These are phyloP conservation scores for Avena atlantica DNA, from an alignment of 176 grass and related monocot genomes.

Conservation along the genomic window DNA sequence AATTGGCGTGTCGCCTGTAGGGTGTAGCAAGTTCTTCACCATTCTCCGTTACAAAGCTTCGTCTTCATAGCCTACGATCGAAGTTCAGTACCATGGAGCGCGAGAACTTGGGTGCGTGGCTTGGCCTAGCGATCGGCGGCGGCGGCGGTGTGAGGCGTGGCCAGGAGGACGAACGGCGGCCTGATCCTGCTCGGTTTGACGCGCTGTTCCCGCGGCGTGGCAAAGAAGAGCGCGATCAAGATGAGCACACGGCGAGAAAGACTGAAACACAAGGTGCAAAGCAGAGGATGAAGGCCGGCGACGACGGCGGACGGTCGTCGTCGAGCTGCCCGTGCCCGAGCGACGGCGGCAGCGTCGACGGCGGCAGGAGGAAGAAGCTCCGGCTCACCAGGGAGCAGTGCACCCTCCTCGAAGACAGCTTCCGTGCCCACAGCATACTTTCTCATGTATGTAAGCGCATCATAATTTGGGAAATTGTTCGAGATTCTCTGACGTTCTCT, in stretches of 20 bases:
- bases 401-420: constrained; percentile 61
- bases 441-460: constrained; percentile 42
- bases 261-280: background rate
- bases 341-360: background rate
- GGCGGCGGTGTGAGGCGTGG: background rate
- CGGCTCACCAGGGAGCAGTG: constrained; percentile 71
- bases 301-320: background rate
- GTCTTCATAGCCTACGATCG: background rate
- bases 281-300: constrained; percentile 5
- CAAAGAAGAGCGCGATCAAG: constrained; percentile 35
- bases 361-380: constrained; percentile 65
- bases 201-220: constrained; percentile 35
- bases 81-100: constrained; percentile 47
- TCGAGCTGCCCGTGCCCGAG: constrained; percentile 24
- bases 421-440: constrained; percentile 61
- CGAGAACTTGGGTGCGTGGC: constrained; percentile 54
- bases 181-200: constrained; percentile 33
- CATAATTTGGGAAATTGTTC: background rate
- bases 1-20: background rate
- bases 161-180: constrained; percentile 22
- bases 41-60: constrained; percentile 8
- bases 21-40: background rate
- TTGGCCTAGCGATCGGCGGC: constrained; percentile 59
- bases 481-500: background rate
- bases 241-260: constrained; percentile 2